These are phyloP conservation scores for Usnea hakonensis DNA, from an alignment of 495 filamentous ascomycete genomes.

Conservation along the genomic window DNA sequence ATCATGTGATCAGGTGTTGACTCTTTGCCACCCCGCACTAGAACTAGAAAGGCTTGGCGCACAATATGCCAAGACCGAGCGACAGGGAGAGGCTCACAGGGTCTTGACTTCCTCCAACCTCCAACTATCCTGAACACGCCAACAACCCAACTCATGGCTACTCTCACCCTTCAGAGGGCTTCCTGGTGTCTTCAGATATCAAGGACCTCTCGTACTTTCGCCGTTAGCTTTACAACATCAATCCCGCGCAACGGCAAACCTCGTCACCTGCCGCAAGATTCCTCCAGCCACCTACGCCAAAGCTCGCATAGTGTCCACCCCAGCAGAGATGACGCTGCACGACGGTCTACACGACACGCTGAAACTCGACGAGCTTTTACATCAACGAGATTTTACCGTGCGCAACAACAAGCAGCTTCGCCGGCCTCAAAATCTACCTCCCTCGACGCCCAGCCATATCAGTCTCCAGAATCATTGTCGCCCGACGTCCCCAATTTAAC, in stretches of 20 bases:
- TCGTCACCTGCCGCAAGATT: constrained; percentile 14
- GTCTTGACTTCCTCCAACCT: neutral
- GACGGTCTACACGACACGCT: constrained; percentile 6
- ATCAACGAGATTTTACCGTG: constrained; percentile 17
- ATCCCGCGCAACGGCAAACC: constrained; percentile 17
- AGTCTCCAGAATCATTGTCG: constrained; percentile 27
- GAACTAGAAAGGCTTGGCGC: constrained; percentile 1
- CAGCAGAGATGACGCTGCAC: constrained; percentile 6
- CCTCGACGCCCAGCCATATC: constrained; percentile 24
- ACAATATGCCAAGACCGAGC: neutral
- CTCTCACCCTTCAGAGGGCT: constrained; percentile 22
- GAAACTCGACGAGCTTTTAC: constrained; percentile 16
- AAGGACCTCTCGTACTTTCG: constrained; percentile 20
- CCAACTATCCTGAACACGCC: neutral
- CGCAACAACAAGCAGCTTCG: constrained; percentile 23
- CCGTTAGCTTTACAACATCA: constrained; percentile 24
- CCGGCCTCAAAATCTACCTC: constrained; percentile 19
- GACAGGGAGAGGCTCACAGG: no score
- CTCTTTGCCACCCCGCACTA: constrained; percentile 3
- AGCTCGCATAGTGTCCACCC: constrained; percentile 2
- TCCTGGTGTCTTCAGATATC: constrained; percentile 26
- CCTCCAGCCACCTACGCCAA: constrained; percentile 9
- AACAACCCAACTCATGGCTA: constrained; percentile 17
- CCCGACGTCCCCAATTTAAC: constrained; percentile 43
- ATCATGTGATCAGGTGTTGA: neutral